Percentiles rank a stretch among this genome's conserved stretches.
Conservation (phyloP, 768 basidiomycete species). For the Hygrocybe punicea region DNA sequence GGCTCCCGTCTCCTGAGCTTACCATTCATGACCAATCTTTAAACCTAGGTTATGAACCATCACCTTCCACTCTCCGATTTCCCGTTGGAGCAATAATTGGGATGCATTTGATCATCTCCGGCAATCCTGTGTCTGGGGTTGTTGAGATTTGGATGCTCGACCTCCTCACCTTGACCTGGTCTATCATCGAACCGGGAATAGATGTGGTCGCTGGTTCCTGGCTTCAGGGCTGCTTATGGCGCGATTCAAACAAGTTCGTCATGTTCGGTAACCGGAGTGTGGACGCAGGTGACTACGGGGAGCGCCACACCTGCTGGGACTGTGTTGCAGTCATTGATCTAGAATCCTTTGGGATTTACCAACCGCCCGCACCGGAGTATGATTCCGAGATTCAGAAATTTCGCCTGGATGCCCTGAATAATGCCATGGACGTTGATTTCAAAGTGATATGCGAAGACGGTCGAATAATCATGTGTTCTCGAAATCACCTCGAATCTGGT, state of each 20-base stretch:
- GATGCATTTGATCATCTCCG: slow-evolving; percentile 12
- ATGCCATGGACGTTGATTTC: slow-evolving; percentile 6
- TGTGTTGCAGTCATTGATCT: slow-evolving; percentile 13
- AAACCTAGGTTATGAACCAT: background rate
- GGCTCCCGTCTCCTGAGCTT: background rate
- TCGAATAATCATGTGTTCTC: slow-evolving; percentile 12
- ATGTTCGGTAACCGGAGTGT: slow-evolving; percentile 9
- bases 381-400: slow-evolving; percentile 5
- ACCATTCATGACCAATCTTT: background rate
- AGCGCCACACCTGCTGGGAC: slow-evolving; percentile 7
- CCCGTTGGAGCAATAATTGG: slow-evolving; percentile 15
- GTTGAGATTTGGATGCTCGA: slow-evolving; percentile 17
- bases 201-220: slow-evolving; percentile 9
- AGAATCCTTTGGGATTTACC: slow-evolving; percentile 18
- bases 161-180: slow-evolving; percentile 7
- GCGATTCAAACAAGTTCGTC: slow-evolving; percentile 12
- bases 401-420: slow-evolving; percentile 10
- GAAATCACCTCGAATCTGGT: slow-evolving; percentile 8
- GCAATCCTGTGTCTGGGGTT: slow-evolving; percentile 8
- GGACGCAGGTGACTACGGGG: background rate
- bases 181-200: slow-evolving; percentile 8
- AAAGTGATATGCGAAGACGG: slow-evolving; percentile 17
- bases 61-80: slow-evolving; percentile 5
- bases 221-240: slow-evolving; percentile 10
- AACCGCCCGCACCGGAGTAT: slow-evolving; percentile 11